Percentiles rank a stretch among this genome's conserved stretches.
Evolutionary conservation across 2,329 filamentous ascomycete species (phyloP).

Genomic region (Monosporascus sp.): DNA sequence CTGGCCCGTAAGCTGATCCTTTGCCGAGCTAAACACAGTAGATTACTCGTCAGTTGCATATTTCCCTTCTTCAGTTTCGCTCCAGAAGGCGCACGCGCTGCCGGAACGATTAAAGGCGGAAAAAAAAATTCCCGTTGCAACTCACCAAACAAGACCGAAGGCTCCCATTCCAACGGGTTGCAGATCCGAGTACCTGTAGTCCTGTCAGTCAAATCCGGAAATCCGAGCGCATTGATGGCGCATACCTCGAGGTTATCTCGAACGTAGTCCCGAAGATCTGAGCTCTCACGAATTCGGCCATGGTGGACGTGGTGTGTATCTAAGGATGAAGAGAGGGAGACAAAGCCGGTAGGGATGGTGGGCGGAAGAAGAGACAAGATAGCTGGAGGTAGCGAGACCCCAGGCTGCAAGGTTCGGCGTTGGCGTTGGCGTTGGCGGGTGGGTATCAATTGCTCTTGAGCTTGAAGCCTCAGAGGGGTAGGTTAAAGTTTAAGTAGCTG

Average conservation of each 20-base stretch:
- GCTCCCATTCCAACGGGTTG: conserved; percentile 99
- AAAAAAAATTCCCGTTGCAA: conserved; percentile 10
- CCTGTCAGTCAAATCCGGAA: conserved; percentile 17
- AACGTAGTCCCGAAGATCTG: conserved; percentile 99
- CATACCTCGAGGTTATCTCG: conserved; percentile 95
- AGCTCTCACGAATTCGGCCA: conserved; percentile 98
- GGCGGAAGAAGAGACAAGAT: conserved; percentile 2
- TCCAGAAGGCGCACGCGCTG: background rate
- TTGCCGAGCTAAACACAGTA: conserved; percentile 67
- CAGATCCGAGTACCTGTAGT: conserved; percentile 83
- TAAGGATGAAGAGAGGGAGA: conserved; percentile 7
- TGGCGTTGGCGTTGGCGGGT: too few relatives aligned
- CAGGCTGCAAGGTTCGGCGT: background rate
- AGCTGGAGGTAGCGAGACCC: background rate
- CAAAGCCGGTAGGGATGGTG: conserved; percentile 4
- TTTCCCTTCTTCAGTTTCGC: background rate
- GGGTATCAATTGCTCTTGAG: too few relatives aligned
- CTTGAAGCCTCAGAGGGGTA: too few relatives aligned
- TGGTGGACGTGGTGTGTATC: conserved; percentile 42
- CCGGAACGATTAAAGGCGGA: background rate
- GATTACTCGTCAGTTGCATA: conserved; percentile 6
- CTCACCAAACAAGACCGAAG: conserved; percentile 95
- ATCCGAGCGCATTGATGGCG: conserved; percentile 5
- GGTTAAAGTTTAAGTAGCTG: background rate
- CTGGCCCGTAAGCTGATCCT: conserved; percentile 94